Percentiles rank a stretch among this genome's conserved stretches.
phyloP scores from a whole-genome alignment of 139 green algal genomes.

The Pedinophyceae sp. region DNA sequence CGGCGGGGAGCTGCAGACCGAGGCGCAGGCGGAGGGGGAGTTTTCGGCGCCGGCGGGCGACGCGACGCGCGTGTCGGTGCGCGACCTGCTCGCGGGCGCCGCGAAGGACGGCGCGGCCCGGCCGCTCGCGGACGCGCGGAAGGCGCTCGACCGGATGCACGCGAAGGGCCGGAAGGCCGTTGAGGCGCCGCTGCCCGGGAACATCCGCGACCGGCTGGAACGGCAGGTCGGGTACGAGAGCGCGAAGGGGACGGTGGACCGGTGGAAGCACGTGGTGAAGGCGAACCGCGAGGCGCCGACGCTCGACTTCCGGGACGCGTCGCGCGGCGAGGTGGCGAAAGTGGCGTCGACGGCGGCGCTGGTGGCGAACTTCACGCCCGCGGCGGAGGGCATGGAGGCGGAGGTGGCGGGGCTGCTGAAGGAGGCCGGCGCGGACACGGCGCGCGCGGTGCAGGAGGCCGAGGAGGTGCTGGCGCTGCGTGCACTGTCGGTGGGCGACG shows the following conservation, averaged over 20 bases:
- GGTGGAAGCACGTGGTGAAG: constrained; percentile 85
- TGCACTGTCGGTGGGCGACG: constrained; percentile 60
- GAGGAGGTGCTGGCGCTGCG: constrained; percentile 48
- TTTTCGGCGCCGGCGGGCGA: not conserved
- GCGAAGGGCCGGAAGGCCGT: constrained; percentile 19
- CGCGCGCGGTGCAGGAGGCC: constrained; percentile 37
- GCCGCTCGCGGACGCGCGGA: constrained; percentile 26
- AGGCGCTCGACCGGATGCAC: constrained; percentile 47
- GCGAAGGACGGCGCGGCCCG: constrained; percentile 7
- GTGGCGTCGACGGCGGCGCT: constrained; percentile 25
- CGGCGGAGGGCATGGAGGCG: constrained; percentile 8
- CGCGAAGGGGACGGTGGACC: constrained; percentile 56
- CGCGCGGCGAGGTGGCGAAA: constrained; percentile 15
- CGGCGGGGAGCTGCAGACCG: not conserved
- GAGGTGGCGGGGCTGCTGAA: constrained; percentile 71
- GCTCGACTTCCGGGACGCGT: constrained; percentile 42
- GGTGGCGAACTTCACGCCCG: constrained; percentile 28
- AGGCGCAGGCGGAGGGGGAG: not conserved
- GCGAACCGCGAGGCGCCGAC: constrained; percentile 81
- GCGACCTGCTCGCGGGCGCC: constrained; percentile 35
- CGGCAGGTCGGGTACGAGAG: constrained; percentile 74
- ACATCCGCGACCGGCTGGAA: constrained; percentile 43
- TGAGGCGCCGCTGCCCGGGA: constrained; percentile 35
- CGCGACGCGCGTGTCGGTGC: not conserved
- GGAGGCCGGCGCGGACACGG: constrained; percentile 28